Evolutionary conservation across 306 rosid species (phyloP).

Genomic region (Senna siamea): DNA sequence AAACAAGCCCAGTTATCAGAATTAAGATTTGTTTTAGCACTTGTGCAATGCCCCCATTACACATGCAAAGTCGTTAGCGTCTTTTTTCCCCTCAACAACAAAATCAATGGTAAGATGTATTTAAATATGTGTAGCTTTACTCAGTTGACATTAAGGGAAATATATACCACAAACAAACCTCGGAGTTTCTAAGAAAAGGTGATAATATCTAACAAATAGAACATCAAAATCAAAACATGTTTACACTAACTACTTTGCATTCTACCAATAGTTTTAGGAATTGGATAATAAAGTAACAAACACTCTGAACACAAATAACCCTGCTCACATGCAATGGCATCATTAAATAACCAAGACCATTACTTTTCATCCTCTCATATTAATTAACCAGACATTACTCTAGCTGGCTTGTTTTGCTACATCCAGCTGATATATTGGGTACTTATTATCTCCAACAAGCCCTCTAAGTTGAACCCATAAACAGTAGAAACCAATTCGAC

Average conservation of each 20-base stretch:
- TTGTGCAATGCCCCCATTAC: slow-evolving; percentile 18
- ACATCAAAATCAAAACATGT: slow-evolving; percentile 1
- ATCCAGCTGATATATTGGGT: neutral
- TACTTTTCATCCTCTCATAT: neutral
- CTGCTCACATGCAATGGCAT: neutral
- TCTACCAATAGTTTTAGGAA: neutral
- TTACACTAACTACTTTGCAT: slow-evolving; percentile 22
- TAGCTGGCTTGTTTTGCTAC: neutral
- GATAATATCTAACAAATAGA: neutral
- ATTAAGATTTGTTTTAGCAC: neutral
- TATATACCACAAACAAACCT: no score
- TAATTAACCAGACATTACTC: neutral
- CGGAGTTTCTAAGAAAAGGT: neutral
- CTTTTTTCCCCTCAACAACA: neutral
- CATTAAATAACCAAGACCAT: neutral
- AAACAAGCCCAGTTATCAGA: slow-evolving; percentile 27
- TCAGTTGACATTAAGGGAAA: neutral
- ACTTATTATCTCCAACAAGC: neutral
- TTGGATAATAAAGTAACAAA: neutral
- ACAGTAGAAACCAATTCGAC: neutral
- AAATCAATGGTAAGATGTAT: neutral
- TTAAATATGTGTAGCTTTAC: neutral
- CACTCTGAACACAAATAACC: neutral
- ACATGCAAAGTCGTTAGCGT: neutral
- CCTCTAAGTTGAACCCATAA: neutral